Evolutionary conservation across 768 basidiomycete species (phyloP).

Genomic region (Termitomyces sp.): DNA sequence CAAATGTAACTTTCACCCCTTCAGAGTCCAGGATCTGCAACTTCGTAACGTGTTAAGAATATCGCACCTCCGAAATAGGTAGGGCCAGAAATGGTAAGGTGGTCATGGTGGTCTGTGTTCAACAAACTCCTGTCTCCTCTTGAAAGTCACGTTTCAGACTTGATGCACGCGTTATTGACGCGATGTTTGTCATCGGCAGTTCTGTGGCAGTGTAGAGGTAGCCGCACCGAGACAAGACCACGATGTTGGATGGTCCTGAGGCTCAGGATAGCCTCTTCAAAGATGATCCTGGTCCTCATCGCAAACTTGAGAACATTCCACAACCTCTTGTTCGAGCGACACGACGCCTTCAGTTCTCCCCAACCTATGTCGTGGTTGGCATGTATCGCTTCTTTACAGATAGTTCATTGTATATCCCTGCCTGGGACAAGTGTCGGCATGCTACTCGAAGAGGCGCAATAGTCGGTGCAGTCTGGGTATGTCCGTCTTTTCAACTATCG

Average conservation of each 20-base stretch:
- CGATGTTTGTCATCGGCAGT: background rate
- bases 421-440: conserved; percentile 83
- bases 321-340: conserved; percentile 44
- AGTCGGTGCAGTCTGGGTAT: conserved; percentile 69
- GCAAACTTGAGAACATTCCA: conserved; percentile 31
- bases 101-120: too few species aligned
- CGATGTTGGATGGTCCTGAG: conserved; percentile 20
- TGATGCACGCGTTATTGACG: background rate
- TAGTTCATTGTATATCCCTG: conserved; percentile 57
- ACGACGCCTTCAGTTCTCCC: conserved; percentile 66
- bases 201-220: background rate
- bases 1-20: conserved; percentile 46
- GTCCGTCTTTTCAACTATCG: conserved; percentile 13
- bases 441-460: conserved; percentile 63
- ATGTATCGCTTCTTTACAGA: conserved; percentile 80
- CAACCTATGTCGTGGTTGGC: conserved; percentile 81
- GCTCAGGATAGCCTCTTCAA: conserved; percentile 26
- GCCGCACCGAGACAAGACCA: background rate
- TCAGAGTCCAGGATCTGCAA: conserved; percentile 36
- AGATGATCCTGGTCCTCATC: background rate
- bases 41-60: conserved; percentile 28
- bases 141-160: background rate
- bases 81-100: background rate
- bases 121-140: too few species aligned
- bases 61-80: conserved; percentile 26